Conservation (phyloP, 768 basidiomycete species). For the Tricholoma hemisulphureum region DNA sequence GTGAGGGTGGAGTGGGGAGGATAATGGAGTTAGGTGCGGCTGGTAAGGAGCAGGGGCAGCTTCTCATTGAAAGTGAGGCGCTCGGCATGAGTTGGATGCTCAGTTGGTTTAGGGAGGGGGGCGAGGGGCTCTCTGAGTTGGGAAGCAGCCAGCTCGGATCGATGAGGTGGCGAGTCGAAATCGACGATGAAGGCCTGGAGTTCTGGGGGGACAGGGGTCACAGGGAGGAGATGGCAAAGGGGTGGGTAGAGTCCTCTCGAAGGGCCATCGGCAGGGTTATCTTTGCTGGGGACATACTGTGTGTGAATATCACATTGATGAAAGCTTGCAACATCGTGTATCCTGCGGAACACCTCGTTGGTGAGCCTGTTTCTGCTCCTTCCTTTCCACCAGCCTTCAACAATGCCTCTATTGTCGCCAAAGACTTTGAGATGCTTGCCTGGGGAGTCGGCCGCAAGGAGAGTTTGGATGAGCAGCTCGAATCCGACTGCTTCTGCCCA, state of each 20-base stretch:
- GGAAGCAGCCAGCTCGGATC: not conserved
- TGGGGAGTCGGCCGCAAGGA: not conserved
- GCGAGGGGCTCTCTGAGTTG: not conserved
- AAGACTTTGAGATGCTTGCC: not conserved
- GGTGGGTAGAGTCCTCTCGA: too few relatives aligned
- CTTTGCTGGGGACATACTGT: too few relatives aligned
- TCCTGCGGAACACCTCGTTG: too few relatives aligned
- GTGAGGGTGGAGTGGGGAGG: conserved; percentile 23
- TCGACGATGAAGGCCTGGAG: conserved; percentile 1
- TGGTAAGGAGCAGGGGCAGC: conserved; percentile 2
- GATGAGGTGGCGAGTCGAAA: not conserved
- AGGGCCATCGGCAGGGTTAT: conserved; percentile 13
- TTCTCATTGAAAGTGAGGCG: too few relatives aligned
- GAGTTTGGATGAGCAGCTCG: conserved; percentile 29
- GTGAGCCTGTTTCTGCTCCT: too few relatives aligned
- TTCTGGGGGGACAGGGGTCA: not conserved
- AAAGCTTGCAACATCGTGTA: too few relatives aligned
- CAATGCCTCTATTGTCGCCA: too few relatives aligned
- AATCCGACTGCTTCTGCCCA: conserved; percentile 46
- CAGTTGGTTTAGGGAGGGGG: not conserved
- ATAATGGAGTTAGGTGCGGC: conserved; percentile 10
- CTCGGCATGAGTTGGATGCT: not conserved
- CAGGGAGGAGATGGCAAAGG: conserved; percentile 26
- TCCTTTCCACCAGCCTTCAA: too few relatives aligned
- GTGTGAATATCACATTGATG: too few relatives aligned